Conservation (phyloP, 345 rosid species). For the Cardiospermum halicacabum region DNA sequence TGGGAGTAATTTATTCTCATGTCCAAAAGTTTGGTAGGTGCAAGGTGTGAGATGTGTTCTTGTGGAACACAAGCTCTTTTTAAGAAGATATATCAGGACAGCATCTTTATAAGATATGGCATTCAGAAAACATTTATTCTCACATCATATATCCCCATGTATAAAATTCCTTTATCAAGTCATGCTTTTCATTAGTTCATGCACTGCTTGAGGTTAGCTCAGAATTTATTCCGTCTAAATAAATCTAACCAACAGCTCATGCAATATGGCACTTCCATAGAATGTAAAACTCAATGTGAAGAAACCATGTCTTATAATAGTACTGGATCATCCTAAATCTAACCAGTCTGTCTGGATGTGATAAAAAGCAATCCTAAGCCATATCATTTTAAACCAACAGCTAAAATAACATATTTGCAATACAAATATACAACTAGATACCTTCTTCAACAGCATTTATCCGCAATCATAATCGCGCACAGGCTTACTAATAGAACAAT, state of each 20-base stretch:
- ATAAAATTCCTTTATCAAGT: background rate
- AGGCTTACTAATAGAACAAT: background rate
- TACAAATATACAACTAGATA: background rate
- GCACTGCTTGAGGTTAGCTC: background rate
- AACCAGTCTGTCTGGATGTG: too few species aligned
- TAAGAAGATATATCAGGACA: too few species aligned
- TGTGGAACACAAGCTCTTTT: background rate
- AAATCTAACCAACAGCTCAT: background rate
- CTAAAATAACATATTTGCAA: background rate
- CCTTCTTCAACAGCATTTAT: background rate
- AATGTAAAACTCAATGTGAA: background rate
- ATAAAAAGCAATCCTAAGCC: background rate
- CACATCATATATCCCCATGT: background rate
- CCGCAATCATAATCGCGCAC: background rate
- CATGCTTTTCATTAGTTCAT: background rate
- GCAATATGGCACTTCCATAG: background rate
- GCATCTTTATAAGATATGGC: background rate
- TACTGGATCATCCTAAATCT: too few species aligned
- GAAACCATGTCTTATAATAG: background rate
- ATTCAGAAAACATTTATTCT: background rate
- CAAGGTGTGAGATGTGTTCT: background rate
- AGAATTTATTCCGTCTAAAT: background rate
- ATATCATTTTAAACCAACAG: conserved; percentile 1
- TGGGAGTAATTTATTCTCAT: background rate
- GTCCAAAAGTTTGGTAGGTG: background rate